Conservation (phyloP, 2,329 filamentous ascomycete species). For the Exophiala alcalophila region DNA sequence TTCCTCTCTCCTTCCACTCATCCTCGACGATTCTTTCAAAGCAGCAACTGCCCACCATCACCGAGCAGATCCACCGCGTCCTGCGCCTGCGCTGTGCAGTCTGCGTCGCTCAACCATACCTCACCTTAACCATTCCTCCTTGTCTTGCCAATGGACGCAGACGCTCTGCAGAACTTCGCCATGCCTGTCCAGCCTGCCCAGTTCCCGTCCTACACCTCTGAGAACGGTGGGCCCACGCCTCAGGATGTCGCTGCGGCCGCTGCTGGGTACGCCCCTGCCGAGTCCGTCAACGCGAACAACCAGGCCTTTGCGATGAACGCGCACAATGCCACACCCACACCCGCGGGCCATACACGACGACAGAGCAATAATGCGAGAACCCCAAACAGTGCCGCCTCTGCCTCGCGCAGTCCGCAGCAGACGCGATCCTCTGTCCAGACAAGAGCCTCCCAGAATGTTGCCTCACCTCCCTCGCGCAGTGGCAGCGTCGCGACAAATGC, state of each 20-base stretch:
- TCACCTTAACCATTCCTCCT: too few relatives aligned
- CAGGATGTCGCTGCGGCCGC: constrained; percentile 12
- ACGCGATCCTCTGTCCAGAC: constrained; percentile 14
- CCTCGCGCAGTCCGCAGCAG: constrained; percentile 19
- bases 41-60: constrained; percentile 1
- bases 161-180: constrained; percentile 18
- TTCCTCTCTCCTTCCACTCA: not conserved
- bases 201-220: constrained; percentile 13
- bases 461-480: constrained; percentile 13
- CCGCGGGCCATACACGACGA: constrained; percentile 12
- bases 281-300: constrained; percentile 17
- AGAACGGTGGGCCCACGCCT: constrained; percentile 7
- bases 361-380: constrained; percentile 9
- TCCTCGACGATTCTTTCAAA: too few relatives aligned
- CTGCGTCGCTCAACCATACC: too few relatives aligned
- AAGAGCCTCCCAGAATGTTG: constrained; percentile 10
- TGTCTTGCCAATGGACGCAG: constrained; percentile 20
- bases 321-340: not conserved
- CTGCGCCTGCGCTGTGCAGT: too few relatives aligned
- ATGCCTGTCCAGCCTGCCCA: constrained; percentile 19
- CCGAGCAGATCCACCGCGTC: not conserved
- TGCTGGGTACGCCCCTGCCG: constrained; percentile 19
- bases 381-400: constrained; percentile 1
- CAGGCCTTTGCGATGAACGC: constrained; percentile 15
- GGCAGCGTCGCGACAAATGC: constrained; percentile 5